Evolutionary conservation across 2,329 filamentous ascomycete species (phyloP), one percentile per base, ranked within the genome.

Genomic region (Bipolaris cookei): DNA sequence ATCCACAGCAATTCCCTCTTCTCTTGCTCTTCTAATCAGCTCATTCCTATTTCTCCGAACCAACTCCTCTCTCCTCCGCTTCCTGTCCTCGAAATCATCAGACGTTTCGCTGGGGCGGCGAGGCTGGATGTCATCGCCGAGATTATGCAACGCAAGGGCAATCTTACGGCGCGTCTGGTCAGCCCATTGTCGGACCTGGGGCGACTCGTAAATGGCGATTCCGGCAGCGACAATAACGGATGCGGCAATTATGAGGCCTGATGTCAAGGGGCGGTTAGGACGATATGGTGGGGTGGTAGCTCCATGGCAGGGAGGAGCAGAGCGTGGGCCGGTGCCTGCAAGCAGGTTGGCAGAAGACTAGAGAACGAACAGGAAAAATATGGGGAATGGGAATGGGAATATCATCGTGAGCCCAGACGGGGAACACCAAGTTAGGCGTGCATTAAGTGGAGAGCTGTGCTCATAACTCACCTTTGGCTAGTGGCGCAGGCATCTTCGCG

Each of bases 141-240:
- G 79, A 35, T 80, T 82, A 66, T 87, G 82, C 30, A 88, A 73
- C 13, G 85, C 82, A 56, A 86, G 72, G 18, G 84, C 84, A 59
- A 88, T 82, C 72, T 85, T 87, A 54, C 84, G 84, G 43, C 86
- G 83, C 53, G 84, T 85, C 54, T 83, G 80, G 54, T 86, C 81
- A 51, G 88, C 76, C 86, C 86, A 88, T 81, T 82, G 79, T 72
- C 84, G 80, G 56, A 88, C 80, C 68, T 88, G 83, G 0, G 86
- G 86, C 38, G 83, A 87, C 71, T 88, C 84, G 73, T 88, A 87
- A 43, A 87, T 82, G 50, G 86, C 86, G 48, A 88, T 81, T 11
- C 85, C 83, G 16, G 86, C 85, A 58, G 86, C 86, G 50, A 88
- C 82, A 54, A 88, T 78, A 38, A 88, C 80, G 41, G 83, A 83